Conservation (phyloP, 1,139 yeast species). For the Spencermartinsiella ligniputridi region DNA sequence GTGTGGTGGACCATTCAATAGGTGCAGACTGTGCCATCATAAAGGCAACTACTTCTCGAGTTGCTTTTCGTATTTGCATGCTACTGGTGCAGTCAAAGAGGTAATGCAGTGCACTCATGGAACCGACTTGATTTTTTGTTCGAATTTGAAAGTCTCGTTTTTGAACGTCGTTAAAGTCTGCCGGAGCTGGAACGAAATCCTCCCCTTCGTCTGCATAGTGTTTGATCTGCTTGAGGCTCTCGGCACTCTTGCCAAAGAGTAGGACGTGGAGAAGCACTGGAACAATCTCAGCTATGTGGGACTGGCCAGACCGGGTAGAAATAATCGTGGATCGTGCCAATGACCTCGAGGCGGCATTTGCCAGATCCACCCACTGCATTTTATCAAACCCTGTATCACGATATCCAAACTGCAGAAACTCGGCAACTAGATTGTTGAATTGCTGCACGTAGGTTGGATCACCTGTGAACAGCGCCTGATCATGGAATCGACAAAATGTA, state of each 20-base stretch:
- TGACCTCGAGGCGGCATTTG: constrained; percentile 43
- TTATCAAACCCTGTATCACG: constrained; percentile 34
- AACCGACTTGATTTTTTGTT: constrained; percentile 15
- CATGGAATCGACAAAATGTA: constrained; percentile 61
- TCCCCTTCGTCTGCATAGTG: constrained; percentile 8
- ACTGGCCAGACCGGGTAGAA: constrained; percentile 38
- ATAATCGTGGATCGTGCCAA: constrained; percentile 44
- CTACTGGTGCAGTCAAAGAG: constrained; percentile 39
- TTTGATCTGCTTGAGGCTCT: constrained; percentile 8
- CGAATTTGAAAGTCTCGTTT: not conserved
- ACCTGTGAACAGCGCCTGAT: constrained; percentile 67
- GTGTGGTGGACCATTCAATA: constrained; percentile 49
- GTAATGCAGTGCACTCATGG: constrained; percentile 31
- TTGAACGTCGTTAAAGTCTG: not conserved
- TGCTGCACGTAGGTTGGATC: constrained; percentile 56
- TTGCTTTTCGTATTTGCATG: constrained; percentile 35
- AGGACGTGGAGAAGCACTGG: constrained; percentile 39
- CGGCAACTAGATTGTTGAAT: constrained; percentile 40
- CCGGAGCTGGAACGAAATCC: not conserved
- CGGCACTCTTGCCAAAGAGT: constrained; percentile 13
- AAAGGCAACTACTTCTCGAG: constrained; percentile 33
- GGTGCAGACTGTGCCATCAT: constrained; percentile 26
- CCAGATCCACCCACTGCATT: constrained; percentile 48
- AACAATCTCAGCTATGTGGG: constrained; percentile 39
- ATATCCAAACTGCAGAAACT: constrained; percentile 20